Evolutionary conservation across 2,329 filamentous ascomycete species (phyloP), one percentile per base, ranked within the genome.

Genomic region (Daldinia sp.): DNA sequence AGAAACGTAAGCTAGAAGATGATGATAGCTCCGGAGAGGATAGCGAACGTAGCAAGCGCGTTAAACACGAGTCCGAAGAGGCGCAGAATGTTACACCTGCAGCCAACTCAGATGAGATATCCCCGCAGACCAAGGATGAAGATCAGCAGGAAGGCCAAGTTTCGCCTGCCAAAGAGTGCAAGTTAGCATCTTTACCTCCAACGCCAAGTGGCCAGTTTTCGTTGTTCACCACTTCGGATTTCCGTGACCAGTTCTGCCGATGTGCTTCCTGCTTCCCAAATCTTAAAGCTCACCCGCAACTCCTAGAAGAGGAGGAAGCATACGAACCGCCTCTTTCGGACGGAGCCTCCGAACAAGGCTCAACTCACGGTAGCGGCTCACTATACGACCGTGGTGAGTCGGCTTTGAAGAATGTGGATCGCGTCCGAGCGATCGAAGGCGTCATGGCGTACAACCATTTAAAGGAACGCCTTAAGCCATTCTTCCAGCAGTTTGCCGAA

Each of bases 381-480:
- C 85, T 99, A 1, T 89, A 97, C 37, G 94, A 98, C 56, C 92
- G 94, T 18, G 96, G 96, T 53, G 96, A 99, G 82, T 95, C 93
- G 54, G 95, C 94, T 0, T 86, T 99, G 30, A 93, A 90, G 78
- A 97, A 93, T 75, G 90, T 99, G 63, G 96, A 99, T 78, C 92
- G 96, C 1, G 95, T 98, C 6, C 87, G 91, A 13, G 96, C 96
- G 4, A 97, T 99, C 63, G 93, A 99, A 79, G 96, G 96, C 15
- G 95, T 97, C 51, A 98, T 98, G 94, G 95, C 94, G 0, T 99
- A 98, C 81, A 98, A 98, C 76, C 92, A 97, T 75, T 87, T 99
- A 67, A 96, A 97, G 77, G 94, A 98, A 77, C 94, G 95, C 78
- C 89, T 99, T n/a, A 97, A 95, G 84, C 90, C 91, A 0, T 98